Evolutionary conservation across 2,329 filamentous ascomycete genomes (phyloP), one percentile per base, ranked within the genome.

Genomic region (Iodosphaeria phyllophila): DNA sequence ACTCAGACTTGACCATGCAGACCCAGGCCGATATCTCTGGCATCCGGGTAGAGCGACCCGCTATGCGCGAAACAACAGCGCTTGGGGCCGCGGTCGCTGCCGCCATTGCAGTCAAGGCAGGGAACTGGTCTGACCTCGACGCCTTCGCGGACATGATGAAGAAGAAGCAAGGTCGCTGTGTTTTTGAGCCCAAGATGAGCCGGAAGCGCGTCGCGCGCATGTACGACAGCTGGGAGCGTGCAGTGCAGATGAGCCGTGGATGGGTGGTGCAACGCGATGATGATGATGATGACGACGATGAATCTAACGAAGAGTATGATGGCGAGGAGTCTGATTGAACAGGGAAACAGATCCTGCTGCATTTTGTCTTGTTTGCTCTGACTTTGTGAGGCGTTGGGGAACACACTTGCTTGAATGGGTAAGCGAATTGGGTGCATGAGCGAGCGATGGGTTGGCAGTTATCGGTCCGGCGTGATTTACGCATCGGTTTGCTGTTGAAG

Each of bases 11-110:
- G 28, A 82, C 74, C 52, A 92, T 92, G 83, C 82, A 75, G 61
- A 82, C 77, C 5, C 83, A 92, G 61, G 75, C 83, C 33, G 75
- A 92, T 51, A 65, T 92, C 25, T 80, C 77, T 38, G 54, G 72
- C 28, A 89, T 92, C 36, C 75, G 74, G 15, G 76, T 92, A 31
- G 70, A 84, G 46, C 71, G 83, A 13, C 83, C 83, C 0, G 64
- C 69, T 28, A 92, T 92, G 83, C 74, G 78, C 29, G 83, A 92
- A 55, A 91, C 82, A 4, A 92, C 83, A 2, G 76, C 82, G 1
- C 64, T 92, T 3, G 83, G 83, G 14, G 82, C 83, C 9, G 83
- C 83, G 23, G 86, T 92, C 38, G 80, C 83, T 10, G 83, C 83
- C 6, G 83, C 78, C n/a, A 70, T 92, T 30, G 80, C 82, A 6